Evolutionary conservation across 2,329 filamentous ascomycete species (phyloP), one percentile per base, ranked within the genome.

Genomic region (Xylogone sp.): DNA sequence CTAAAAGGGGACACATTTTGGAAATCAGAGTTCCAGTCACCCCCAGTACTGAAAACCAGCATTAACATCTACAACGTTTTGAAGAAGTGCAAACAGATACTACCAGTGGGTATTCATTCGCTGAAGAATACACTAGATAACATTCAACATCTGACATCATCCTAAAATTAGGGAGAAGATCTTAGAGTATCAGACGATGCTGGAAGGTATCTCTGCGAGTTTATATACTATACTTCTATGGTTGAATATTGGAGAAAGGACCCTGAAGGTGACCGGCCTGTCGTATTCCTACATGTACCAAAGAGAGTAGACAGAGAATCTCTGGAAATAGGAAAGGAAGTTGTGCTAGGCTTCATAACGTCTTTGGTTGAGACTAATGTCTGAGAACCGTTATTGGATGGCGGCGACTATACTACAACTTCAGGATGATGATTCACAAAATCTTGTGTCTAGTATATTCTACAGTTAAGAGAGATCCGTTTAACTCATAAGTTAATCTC

Each of bases 191-290:
- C 84, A 0, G 76, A 82, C 34, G 84, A 90, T 59, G 82, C 87
- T 0, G 87, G 87, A 2, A 78, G 76, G 21, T 90, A 85, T 66
- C 73, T 90, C 20, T 90, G 87, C 68, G 87, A 90, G 62, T 90
- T 88, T 63, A 87, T 86, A 58, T 88, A 86, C 68, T 89, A 83
- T 68, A 81, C 81, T 9, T 86, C 81, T 54, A 67, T 90, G 57
- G 75, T 84, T 19, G 72, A 80, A 50, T 69, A 81, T 43, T 73
- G 71, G 63, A 77, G 74, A 61, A 65, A 70, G 45, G 60, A 72
- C 49, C 61, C 71, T 50, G 66, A 67, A 22, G 69, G 69, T 50
- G 76, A 75, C 48, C 79, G 85, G 6, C 67, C 43, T 16, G 47
- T 52, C 3, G 24, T 84, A 2, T 91, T 90, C 65, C 69, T 90